A percentile compares a stretch with the other conserved stretches of the same genome.
Conservation (phyloP, 441 rosid genomes). For the Aquilaria agallochum region DNA sequence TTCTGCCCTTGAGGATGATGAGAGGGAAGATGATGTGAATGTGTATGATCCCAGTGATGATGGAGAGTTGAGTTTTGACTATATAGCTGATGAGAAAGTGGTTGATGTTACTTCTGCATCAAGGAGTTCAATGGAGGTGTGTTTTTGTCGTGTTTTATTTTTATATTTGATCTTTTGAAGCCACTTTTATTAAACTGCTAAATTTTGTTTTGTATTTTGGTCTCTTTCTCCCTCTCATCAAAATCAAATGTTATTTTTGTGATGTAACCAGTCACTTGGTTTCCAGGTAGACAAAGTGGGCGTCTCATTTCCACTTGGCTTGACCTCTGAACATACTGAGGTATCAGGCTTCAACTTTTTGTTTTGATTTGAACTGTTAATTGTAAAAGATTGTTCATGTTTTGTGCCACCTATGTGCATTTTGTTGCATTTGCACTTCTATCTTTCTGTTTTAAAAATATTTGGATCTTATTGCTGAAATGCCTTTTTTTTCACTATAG, state of each 20-base stretch:
- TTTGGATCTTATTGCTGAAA: background rate
- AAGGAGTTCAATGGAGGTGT: constrained; percentile 69
- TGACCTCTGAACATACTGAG: constrained; percentile 38
- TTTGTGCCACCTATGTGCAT: too few species aligned
- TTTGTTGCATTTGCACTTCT: background rate
- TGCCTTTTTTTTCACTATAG: background rate
- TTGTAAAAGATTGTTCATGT: background rate
- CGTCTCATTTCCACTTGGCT: constrained; percentile 45
- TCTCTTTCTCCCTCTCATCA: background rate
- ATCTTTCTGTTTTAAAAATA: background rate
- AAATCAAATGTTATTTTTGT: too few species aligned
- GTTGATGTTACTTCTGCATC: constrained; percentile 46
- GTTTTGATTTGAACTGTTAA: constrained; percentile 5
- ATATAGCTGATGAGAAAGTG: constrained; percentile 49
- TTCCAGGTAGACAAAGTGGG: constrained; percentile 62
- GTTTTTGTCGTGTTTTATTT: background rate
- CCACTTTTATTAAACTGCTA: background rate
- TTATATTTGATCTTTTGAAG: background rate
- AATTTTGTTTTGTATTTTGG: constrained; percentile 1
- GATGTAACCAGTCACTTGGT: constrained; percentile 4
- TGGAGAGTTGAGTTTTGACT: constrained; percentile 83
- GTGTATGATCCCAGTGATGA: constrained; percentile 36
- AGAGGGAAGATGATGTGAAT: constrained; percentile 52
- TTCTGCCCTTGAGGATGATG: constrained; percentile 61
- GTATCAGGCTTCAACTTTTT: constrained; percentile 28